These are phyloP conservation scores for Candida manassasensis DNA, from an alignment of 805 yeast species.

Conservation along the genomic window DNA sequence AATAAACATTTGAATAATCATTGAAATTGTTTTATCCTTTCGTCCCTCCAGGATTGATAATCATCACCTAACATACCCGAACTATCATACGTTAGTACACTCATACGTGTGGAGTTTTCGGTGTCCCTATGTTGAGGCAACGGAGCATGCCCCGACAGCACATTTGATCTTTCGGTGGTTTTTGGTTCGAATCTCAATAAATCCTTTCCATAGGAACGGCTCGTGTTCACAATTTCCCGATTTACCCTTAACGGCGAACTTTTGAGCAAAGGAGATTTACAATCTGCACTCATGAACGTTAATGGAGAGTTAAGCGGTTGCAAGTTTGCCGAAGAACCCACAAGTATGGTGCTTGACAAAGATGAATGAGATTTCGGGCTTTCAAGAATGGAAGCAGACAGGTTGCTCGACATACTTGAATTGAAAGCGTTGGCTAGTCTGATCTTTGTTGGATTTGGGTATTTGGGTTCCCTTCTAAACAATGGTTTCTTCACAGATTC, in stretches of 20 bases:
- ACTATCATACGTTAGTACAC: slow-evolving; percentile 26
- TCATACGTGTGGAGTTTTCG: slow-evolving; percentile 10
- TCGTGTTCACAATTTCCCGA: not conserved
- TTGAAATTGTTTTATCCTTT: slow-evolving; percentile 25
- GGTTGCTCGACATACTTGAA: slow-evolving; percentile 8
- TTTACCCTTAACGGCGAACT: not conserved
- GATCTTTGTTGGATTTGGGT: slow-evolving; percentile 10
- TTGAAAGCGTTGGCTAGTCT: slow-evolving; percentile 11
- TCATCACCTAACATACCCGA: slow-evolving; percentile 39
- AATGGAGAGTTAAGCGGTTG: slow-evolving; percentile 17
- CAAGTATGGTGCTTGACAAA: not conserved
- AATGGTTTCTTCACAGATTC: slow-evolving; percentile 7
- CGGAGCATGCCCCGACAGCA: slow-evolving; percentile 12
- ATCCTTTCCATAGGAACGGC: not conserved
- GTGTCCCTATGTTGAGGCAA: slow-evolving; percentile 4
- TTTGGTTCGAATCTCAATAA: slow-evolving; percentile 4
- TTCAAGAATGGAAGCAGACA: slow-evolving; percentile 7
- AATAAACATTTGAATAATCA: slow-evolving; percentile 11
- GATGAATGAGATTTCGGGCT: slow-evolving; percentile 8
- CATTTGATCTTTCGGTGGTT: slow-evolving; percentile 12
- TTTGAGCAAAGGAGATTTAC: not conserved
- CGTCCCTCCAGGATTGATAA: slow-evolving; percentile 37
- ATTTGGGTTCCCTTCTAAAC: slow-evolving; percentile 5
- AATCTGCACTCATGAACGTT: not conserved
- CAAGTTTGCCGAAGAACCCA: slow-evolving; percentile 8